A percentile compares a stretch with the other conserved stretches of the same genome.
phyloP scores from a whole-genome alignment of 352 stramenopile species.

The Globisporangium rhizosaccharum region DNA sequence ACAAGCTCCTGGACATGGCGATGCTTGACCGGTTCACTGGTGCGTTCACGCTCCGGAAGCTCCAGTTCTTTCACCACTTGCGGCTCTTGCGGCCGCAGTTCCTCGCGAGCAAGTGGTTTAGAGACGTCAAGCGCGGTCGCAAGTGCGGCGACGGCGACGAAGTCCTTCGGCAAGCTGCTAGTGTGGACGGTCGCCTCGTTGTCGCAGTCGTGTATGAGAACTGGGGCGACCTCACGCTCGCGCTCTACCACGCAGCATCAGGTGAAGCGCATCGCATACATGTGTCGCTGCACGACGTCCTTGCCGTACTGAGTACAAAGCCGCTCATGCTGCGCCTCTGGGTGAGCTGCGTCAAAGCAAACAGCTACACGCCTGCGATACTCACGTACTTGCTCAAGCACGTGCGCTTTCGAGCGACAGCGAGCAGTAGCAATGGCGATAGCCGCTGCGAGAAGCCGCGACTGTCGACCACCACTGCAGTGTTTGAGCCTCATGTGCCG shows the following conservation, averaged over 20 bases:
- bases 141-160: conserved; percentile 72
- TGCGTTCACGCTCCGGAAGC: conserved; percentile 57
- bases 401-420: conserved; percentile 19
- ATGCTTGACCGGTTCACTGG: conserved; percentile 75
- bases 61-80: conserved; percentile 68
- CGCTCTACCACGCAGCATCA: conserved; percentile 41
- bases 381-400: conserved; percentile 41
- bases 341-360: conserved; percentile 64
- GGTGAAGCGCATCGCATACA: conserved; percentile 26
- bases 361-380: conserved; percentile 46
- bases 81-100: conserved; percentile 44
- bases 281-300: conserved; percentile 27
- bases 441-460: neutral
- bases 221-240: conserved; percentile 63
- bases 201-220: conserved; percentile 67
- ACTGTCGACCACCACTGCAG: neutral
- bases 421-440: neutral
- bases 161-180: conserved; percentile 47
- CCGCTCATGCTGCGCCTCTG: conserved; percentile 53
- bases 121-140: conserved; percentile 40
- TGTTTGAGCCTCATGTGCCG: conserved; percentile 5
- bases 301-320: conserved; percentile 29
- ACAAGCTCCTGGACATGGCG: conserved; percentile 39
- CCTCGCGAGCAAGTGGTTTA: conserved; percentile 53
- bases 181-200: conserved; percentile 43